Conservation (phyloP, 176 grass and related monocot genomes). For the Oropetium thomaeum region DNA sequence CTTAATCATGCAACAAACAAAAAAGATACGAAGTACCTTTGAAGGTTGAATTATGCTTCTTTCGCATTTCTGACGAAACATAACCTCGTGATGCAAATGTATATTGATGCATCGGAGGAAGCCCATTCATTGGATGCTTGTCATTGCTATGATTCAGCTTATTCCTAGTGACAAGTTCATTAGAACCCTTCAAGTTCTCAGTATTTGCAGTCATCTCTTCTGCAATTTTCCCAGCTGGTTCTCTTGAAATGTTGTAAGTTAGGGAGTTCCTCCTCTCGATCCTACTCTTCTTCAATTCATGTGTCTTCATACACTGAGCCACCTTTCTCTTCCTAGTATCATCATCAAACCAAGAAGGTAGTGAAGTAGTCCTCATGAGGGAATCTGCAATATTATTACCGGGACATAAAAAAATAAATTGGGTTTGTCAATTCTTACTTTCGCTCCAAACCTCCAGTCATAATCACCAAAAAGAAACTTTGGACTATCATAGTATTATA, state of each 20-base stretch:
- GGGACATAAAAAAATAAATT: background rate
- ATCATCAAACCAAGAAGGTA: slow-evolving; percentile 47
- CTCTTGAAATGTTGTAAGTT: slow-evolving; percentile 28
- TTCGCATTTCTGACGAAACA: background rate
- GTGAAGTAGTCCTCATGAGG: slow-evolving; percentile 52
- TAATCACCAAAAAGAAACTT: background rate
- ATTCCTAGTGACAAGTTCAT: slow-evolving; percentile 19
- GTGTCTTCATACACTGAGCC: slow-evolving; percentile 50
- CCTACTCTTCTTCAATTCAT: slow-evolving; percentile 69
- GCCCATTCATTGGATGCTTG: background rate
- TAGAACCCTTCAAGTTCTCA: slow-evolving; percentile 11
- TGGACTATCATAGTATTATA: background rate
- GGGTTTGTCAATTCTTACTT: background rate
- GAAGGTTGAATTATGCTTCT: slow-evolving; percentile 11
- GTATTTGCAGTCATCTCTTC: slow-evolving; percentile 24
- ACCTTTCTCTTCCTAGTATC: slow-evolving; percentile 53
- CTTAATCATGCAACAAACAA: slow-evolving; percentile 2
- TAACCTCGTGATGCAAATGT: slow-evolving; percentile 18
- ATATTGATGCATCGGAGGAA: slow-evolving; percentile 20
- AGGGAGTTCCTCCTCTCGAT: slow-evolving; percentile 55
- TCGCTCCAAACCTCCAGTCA: too few relatives aligned
- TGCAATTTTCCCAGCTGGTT: slow-evolving; percentile 15
- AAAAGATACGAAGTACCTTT: slow-evolving; percentile 38
- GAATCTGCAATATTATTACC: slow-evolving; percentile 10
- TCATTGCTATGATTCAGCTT: slow-evolving; percentile 28